These are phyloP conservation scores for Lachancea quebecensis DNA, from an alignment of 805 yeast species.

Conservation along the genomic window DNA sequence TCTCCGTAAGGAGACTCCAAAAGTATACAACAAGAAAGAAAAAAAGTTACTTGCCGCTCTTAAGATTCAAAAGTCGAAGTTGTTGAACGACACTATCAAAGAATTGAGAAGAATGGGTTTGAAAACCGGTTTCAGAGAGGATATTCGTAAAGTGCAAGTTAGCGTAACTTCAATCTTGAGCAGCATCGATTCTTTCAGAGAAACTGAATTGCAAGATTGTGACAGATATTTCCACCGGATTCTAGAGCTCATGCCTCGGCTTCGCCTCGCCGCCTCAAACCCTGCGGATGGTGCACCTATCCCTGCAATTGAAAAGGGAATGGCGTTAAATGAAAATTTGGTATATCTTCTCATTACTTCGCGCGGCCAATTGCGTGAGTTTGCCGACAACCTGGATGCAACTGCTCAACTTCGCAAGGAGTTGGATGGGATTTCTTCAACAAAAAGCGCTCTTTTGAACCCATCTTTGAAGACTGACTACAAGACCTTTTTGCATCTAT, in stretches of 20 bases:
- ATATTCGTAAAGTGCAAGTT: constrained; percentile 54
- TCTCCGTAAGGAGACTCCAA: constrained; percentile 74
- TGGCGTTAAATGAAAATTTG: constrained; percentile 70
- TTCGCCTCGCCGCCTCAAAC: constrained; percentile 55
- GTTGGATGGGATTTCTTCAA: constrained; percentile 18
- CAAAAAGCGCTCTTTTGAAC: constrained; percentile 18
- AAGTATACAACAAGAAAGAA: constrained; percentile 57
- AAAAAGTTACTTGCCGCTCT: constrained; percentile 65
- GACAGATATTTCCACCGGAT: constrained; percentile 55
- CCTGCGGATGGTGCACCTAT: constrained; percentile 67
- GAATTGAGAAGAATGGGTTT: constrained; percentile 75
- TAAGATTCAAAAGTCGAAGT: constrained; percentile 72
- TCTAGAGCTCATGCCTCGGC: constrained; percentile 72
- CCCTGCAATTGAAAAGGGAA: constrained; percentile 64
- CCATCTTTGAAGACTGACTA: constrained; percentile 9
- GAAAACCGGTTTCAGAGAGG: constrained; percentile 56
- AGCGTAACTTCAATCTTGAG: constrained; percentile 60
- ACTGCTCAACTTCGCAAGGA: constrained; percentile 16
- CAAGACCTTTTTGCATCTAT: constrained; percentile 10
- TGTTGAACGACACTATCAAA: constrained; percentile 68
- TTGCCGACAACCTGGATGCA: constrained; percentile 17
- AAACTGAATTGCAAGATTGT: constrained; percentile 38
- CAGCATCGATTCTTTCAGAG: constrained; percentile 40
- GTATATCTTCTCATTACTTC: constrained; percentile 49
- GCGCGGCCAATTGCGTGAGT: constrained; percentile 40